phyloP scores from a whole-genome alignment of 305 asterid species.

The Lippia alba region DNA sequence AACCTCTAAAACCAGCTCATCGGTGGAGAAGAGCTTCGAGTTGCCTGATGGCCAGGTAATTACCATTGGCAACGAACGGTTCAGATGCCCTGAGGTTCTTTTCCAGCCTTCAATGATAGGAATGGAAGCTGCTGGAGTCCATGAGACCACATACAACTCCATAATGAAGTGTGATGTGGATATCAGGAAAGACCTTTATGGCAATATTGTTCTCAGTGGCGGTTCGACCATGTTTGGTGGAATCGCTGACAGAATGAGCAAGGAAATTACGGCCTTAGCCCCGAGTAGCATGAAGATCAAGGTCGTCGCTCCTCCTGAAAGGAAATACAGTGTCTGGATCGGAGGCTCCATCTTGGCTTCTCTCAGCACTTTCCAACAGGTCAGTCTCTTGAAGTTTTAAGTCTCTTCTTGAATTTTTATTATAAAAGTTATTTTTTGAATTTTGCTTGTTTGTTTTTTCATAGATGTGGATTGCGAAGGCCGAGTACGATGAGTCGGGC shows the following conservation, averaged over 20 bases:
- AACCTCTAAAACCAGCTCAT: conserved; percentile 49
- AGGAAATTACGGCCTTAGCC: conserved; percentile 51
- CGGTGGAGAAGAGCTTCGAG: conserved; percentile 55
- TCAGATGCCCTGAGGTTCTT: conserved; percentile 53
- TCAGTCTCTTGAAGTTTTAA: background rate
- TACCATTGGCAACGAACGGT: conserved; percentile 50
- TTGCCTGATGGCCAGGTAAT: conserved; percentile 57
- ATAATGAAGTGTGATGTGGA: conserved; percentile 56
- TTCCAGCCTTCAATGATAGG: conserved; percentile 53
- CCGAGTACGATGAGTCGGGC: conserved; percentile 52
- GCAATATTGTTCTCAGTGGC: conserved; percentile 53
- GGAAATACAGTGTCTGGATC: conserved; percentile 58
- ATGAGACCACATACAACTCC: conserved; percentile 52
- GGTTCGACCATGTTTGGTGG: conserved; percentile 53
- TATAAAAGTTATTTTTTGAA: too few relatives aligned
- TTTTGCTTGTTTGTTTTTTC: background rate
- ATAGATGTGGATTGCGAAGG: conserved; percentile 57
- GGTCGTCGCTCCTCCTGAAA: conserved; percentile 53
- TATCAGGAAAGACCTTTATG: conserved; percentile 49
- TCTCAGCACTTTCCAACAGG: conserved; percentile 59
- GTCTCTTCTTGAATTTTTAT: background rate
- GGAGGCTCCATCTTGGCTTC: conserved; percentile 57
- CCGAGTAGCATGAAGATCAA: conserved; percentile 56
- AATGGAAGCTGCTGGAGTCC: conserved; percentile 55
- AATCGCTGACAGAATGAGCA: conserved; percentile 54